Evolutionary conservation across 2,329 filamentous ascomycete species (phyloP), one percentile per base, ranked within the genome.

Genomic region (Fusarium aywerte): DNA sequence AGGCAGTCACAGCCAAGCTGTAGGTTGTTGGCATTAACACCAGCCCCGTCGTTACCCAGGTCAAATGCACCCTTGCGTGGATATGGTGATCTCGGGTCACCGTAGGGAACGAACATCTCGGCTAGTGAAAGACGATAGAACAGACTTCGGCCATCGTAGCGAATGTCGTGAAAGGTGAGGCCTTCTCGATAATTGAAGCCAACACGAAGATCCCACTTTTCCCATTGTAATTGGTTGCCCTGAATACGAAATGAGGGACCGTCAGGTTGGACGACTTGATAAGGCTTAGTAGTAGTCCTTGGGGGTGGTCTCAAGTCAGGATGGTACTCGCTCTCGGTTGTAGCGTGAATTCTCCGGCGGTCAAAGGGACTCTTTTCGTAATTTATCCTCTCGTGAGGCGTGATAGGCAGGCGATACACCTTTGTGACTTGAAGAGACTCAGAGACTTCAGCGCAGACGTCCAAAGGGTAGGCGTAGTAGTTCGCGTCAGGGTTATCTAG

Each of bases 111-210:
- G 8, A 84, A 84, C 89, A 92, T 91, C 73, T 92, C 89, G 44
- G 83, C 84, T 29, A 91, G 79, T 12, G 84, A 85, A 21, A 92
- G 75, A 0, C 89, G 83, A 74, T 91, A 88, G 71, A 91, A 84
- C 12, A 92, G 77, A 51, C 83, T 87, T 23, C 88, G 83, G 7
- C 84, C 85, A 65, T 90, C 88, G 65, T 89, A 92, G 62, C 83
- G 82, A 9, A 93, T 78, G 65, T 92, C 87, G 67, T 92, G 89
- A 0, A 92, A 82, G 1, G 89, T 88, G 3, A 87, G 83, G 13
- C 90, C 90, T 73, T 92, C 90, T 7, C 90, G 82, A 39, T 85
- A 84, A 79, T 90, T 92, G 80, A 90, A 92, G 7, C 85, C 85
- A 5, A 92, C 84, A 21, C 88, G 81, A 76, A 93, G 86, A 2